These are phyloP conservation scores for Trichoderma endophyticum DNA, from an alignment of 2,329 filamentous ascomycete genomes.

Conservation along the genomic window DNA sequence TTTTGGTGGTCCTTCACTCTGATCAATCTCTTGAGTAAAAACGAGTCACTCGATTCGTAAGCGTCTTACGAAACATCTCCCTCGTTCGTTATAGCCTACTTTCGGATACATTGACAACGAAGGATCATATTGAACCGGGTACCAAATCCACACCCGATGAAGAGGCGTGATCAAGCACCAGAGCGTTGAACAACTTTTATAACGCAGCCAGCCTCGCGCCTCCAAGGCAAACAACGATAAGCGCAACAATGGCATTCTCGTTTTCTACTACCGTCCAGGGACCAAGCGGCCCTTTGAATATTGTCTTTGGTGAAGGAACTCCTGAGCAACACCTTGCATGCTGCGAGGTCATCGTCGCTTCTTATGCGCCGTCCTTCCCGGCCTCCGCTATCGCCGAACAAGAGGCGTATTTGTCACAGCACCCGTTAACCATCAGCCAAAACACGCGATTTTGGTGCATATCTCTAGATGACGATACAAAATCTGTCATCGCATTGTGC, in stretches of 20 bases:
- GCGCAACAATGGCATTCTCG: neutral
- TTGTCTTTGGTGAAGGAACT: neutral
- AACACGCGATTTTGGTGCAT: neutral
- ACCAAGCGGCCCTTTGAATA: neutral
- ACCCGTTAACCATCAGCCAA: neutral
- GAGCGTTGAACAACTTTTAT: neutral
- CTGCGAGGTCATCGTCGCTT: neutral
- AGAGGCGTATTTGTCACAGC: neutral
- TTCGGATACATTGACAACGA: neutral
- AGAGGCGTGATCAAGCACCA: too few relatives aligned
- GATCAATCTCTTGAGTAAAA: neutral
- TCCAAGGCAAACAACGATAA: neutral
- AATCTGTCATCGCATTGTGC: neutral
- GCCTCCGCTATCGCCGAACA: neutral
- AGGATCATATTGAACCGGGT: neutral
- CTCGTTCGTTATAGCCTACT: neutral
- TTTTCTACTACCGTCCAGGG: neutral
- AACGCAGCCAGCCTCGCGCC: neutral
- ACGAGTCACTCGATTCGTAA: neutral
- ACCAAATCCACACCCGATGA: neutral
- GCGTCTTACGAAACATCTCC: neutral
- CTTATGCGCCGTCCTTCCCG: neutral
- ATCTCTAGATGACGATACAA: neutral
- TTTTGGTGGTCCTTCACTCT: too few relatives aligned
- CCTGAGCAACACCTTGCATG: neutral